These are phyloP conservation scores for Ceriops zippeliana DNA, from an alignment of 345 rosid genomes.

Conservation along the genomic window DNA sequence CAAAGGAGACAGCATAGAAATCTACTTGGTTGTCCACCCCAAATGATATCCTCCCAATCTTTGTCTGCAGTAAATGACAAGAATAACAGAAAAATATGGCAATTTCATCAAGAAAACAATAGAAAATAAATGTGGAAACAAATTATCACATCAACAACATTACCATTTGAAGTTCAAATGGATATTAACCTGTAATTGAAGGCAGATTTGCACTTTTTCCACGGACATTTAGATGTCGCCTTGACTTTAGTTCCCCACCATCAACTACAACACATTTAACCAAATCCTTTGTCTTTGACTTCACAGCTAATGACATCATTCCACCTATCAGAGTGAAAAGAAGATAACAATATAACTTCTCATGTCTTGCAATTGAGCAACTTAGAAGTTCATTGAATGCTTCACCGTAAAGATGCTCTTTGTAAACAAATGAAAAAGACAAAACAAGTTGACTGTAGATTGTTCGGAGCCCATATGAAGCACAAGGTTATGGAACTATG, in stretches of 20 bases:
- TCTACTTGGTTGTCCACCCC: constrained; percentile 97
- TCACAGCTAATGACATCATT: constrained; percentile 95
- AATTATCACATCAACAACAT: constrained; percentile 14
- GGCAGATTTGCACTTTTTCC: constrained; percentile 97
- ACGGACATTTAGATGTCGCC: constrained; percentile 95
- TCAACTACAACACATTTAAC: constrained; percentile 80
- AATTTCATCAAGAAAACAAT: constrained; percentile 2
- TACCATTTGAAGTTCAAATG: constrained; percentile 10
- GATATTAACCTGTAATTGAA: constrained; percentile 75
- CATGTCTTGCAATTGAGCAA: constrained; percentile 8
- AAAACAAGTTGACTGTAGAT: background rate
- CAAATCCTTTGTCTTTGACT: constrained; percentile 61
- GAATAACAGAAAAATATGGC: background rate
- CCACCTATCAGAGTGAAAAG: constrained; percentile 59
- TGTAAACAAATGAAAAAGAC: background rate
- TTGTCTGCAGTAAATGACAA: constrained; percentile 50
- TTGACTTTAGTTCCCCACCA: constrained; percentile 92
- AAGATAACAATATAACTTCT: constrained; percentile 4
- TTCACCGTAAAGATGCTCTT: background rate
- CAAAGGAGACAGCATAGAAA: constrained; percentile 95
- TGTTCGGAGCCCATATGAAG: background rate
- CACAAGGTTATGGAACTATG: too few relatives aligned
- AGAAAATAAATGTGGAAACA: constrained; percentile 2
- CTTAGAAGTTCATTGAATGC: background rate
- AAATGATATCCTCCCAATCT: constrained; percentile 99